Evolutionary conservation across 306 rosid genomes (phyloP), one percentile per base, ranked within the genome.

Genomic region (Arachis stenosperma): DNA sequence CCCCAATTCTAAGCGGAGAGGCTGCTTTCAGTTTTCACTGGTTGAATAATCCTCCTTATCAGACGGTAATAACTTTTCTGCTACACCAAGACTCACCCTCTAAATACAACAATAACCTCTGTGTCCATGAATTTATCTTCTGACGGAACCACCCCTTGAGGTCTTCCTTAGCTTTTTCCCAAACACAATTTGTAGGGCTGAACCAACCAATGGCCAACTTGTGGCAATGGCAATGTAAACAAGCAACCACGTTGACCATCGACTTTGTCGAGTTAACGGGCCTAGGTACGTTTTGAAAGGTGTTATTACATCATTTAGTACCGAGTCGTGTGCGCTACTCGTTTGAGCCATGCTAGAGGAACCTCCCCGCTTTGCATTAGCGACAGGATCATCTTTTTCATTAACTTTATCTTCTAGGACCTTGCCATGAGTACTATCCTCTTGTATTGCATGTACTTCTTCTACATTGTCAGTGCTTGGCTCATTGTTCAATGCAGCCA

Each of bases 131-230:
- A 65, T 73, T 69, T 72, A 92, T 86, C 87, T 86, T 83, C 79
- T 75, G 65, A 65, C 75, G 50, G 81, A 76, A 44, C 87, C 86
- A 79, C 88, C 87, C 5, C 87, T 86, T 7, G 69, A 61, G 66
- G 71, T 48, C 79, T 71, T 61, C 79, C 75, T 85, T 67, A 42
- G 76, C 87, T 80, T 94, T 86, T 85, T 94, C 72, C 76, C 82
- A 65, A 84, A 82, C 82, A 86, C 69, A 59, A 73, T 6, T 39
- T 55, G 56, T 40, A 94, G 77, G 41, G 87, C 91, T 54, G 96
- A 92, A 81, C 97, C 96, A 22, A 89, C 83, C 74, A 91, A 65
- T 47, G 98, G 98, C 97, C 97, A 94, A 70, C 91, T 86, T 40
- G 97, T 84, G 63, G 78, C 74, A 27, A 91, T 57, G 61, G 95